phyloP scores from a whole-genome alignment of 1,284 basidiomycete species.

The Afroboletus lepidellus region DNA sequence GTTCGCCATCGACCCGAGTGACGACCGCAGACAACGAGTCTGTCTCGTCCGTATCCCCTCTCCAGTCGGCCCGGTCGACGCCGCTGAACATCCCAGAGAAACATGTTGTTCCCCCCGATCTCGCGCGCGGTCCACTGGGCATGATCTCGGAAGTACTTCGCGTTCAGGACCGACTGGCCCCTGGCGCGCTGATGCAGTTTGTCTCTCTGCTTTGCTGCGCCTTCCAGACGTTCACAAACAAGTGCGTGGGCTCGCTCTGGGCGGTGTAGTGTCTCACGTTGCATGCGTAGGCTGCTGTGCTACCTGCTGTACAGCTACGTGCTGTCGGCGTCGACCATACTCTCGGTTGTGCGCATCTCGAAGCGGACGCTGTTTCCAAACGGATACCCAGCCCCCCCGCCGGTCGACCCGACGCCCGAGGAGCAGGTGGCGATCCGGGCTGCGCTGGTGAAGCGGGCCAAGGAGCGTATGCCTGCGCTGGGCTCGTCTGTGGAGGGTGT shows the following conservation, averaged over 20 bases:
- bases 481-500: slow-evolving; percentile 40
- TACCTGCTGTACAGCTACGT: slow-evolving; percentile 55
- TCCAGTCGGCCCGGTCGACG: slow-evolving; percentile 15
- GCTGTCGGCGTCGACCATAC: slow-evolving; percentile 53
- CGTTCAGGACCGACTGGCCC: slow-evolving; percentile 44
- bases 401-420: slow-evolving; percentile 65
- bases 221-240: slow-evolving; percentile 52
- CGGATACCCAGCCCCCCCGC: slow-evolving; percentile 70
- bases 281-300: slow-evolving; percentile 52
- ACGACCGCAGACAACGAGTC: slow-evolving; percentile 3
- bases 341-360: slow-evolving; percentile 44
- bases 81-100: slow-evolving; percentile 9
- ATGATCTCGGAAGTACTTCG: slow-evolving; percentile 52
- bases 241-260: slow-evolving; percentile 34
- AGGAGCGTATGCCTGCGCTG: slow-evolving; percentile 38
- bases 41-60: slow-evolving; percentile 12
- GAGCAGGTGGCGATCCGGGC: slow-evolving; percentile 62
- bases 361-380: slow-evolving; percentile 76
- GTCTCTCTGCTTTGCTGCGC: slow-evolving; percentile 38
- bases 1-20: slow-evolving; percentile 7
- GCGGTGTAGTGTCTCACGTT: slow-evolving; percentile 1
- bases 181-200: slow-evolving; percentile 41
- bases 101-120: slow-evolving; percentile 7
- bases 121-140: slow-evolving; percentile 38
- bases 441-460: slow-evolving; percentile 48